Conservation (phyloP, 805 yeast genomes). For the Teunomyces panamensis region DNA sequence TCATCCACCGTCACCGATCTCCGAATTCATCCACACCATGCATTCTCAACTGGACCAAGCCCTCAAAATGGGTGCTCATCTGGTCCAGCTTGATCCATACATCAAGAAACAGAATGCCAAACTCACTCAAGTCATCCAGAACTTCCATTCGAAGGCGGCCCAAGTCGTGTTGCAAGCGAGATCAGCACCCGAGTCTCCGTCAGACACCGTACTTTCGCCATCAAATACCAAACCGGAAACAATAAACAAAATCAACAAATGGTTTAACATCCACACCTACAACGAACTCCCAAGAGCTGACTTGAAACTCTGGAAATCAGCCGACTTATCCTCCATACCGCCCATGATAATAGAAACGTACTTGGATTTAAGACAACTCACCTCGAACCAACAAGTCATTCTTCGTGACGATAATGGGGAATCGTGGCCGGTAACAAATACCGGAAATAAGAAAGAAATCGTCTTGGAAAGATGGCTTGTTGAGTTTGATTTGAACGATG, state of each 20-base stretch:
- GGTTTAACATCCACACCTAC: conserved; percentile 59
- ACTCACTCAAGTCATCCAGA: conserved; percentile 47
- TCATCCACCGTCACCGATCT: neutral
- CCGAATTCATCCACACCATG: conserved; percentile 2
- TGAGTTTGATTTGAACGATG: conserved; percentile 60
- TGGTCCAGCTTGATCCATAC: conserved; percentile 10
- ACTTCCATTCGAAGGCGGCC: conserved; percentile 64
- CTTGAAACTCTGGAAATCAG: conserved; percentile 56
- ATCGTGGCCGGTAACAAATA: conserved; percentile 54
- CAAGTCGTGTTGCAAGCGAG: conserved; percentile 54
- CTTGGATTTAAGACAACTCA: conserved; percentile 60
- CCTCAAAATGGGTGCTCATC: neutral
- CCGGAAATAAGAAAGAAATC: conserved; percentile 71
- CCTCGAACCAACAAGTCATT: conserved; percentile 56
- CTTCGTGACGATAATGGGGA: conserved; percentile 53
- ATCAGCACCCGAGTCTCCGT: conserved; percentile 19
- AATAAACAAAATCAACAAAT: conserved; percentile 44
- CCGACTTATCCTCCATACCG: conserved; percentile 50
- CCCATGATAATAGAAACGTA: conserved; percentile 86
- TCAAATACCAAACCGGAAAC: conserved; percentile 11
- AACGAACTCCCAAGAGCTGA: conserved; percentile 48
- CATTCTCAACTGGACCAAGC: conserved; percentile 2
- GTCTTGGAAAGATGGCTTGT: conserved; percentile 93
- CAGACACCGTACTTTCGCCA: conserved; percentile 7
- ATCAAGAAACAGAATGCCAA: conserved; percentile 27